Percentiles rank a stretch among this genome's conserved stretches.
These are phyloP conservation scores for slime mould (Dictyostelium discoideum) DNA, from an alignment of 78 protist genomes.

Conservation along the genomic window dicty_2.7 NC_007091.3:1375001-1375500, in stretches of 20 bases:
- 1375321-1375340: not conserved
- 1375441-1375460: conserved; percentile 21
- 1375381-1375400: not conserved
- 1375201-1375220: not conserved
- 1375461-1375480: conserved; percentile 53
- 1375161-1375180: not conserved
- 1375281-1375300: not conserved
- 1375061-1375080: not conserved
- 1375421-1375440: not conserved
- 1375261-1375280: not conserved
- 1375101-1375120: not conserved
- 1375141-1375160: not conserved
- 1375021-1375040: not conserved
- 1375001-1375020: too few species aligned
- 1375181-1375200: not conserved
- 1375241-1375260: not conserved
- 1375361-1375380: not conserved
- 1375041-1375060: not conserved
- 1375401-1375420: not conserved
- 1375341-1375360: not conserved
- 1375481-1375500: not conserved
- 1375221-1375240: not conserved
- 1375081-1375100: conserved; percentile 8
- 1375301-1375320: conserved; percentile 7
- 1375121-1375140: not conserved